phyloP scores from a whole-genome alignment of 768 basidiomycete genomes.

The Crepidotus variabilis region DNA sequence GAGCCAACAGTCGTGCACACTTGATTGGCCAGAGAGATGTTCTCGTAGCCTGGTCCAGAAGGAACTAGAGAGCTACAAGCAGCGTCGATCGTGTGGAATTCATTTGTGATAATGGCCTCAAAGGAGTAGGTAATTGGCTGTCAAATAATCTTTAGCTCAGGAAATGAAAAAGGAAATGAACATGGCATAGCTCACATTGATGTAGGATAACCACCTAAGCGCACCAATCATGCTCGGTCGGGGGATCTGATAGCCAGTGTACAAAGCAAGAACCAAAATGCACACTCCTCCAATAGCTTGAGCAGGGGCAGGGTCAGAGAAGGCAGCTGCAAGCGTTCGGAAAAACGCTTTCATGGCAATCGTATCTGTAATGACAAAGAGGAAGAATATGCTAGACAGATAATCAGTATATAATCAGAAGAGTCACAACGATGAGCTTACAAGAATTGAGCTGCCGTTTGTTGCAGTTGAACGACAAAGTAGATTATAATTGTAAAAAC shows the following conservation, averaged over 20 bases:
- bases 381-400: conserved; percentile 45
- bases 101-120: conserved; percentile 73
- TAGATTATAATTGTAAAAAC: too few relatives aligned
- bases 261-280: conserved; percentile 26
- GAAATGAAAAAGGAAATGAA: background rate
- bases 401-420: too few relatives aligned
- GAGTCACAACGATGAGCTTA: too few relatives aligned
- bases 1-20: conserved; percentile 74
- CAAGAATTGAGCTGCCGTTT: too few relatives aligned
- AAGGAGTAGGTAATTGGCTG: conserved; percentile 72
- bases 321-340: conserved; percentile 59
- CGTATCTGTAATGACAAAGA: conserved; percentile 56
- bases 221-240: conserved; percentile 64
- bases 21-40: conserved; percentile 57
- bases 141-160: background rate
- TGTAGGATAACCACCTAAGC: conserved; percentile 61
- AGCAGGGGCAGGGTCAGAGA: conserved; percentile 56
- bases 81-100: conserved; percentile 71
- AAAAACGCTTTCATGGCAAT: conserved; percentile 76
- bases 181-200: conserved; percentile 40
- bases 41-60: conserved; percentile 58
- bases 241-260: conserved; percentile 45
- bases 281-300: conserved; percentile 53
- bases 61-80: conserved; percentile 58
- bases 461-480: too few relatives aligned